Conservation (phyloP, 768 basidiomycete genomes). For the Paxillus ammoniavirescens region DNA sequence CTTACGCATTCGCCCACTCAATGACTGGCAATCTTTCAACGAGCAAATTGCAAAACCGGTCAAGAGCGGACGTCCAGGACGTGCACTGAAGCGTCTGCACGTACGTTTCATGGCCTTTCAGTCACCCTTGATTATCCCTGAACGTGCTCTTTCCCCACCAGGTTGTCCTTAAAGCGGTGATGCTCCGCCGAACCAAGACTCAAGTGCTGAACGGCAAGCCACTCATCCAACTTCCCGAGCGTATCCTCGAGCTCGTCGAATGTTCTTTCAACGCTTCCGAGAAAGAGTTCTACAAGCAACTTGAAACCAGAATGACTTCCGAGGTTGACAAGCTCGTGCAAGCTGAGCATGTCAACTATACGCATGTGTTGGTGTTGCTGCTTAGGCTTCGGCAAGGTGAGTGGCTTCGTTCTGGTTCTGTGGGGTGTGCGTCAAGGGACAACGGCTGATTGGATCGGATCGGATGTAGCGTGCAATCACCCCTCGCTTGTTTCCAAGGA, state of each 20-base stretch:
- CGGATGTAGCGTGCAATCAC: conserved; percentile 78
- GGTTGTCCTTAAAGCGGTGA: conserved; percentile 80
- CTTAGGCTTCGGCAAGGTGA: conserved; percentile 88
- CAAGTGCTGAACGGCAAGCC: conserved; percentile 74
- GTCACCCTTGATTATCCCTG: neutral
- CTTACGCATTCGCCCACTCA: conserved; percentile 77
- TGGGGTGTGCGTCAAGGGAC: neutral
- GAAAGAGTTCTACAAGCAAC: conserved; percentile 70
- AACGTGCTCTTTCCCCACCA: conserved; percentile 23
- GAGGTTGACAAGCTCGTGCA: conserved; percentile 67
- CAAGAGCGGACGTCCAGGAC: conserved; percentile 57
- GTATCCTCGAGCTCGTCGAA: conserved; percentile 66
- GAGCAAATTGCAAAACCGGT: conserved; percentile 76
- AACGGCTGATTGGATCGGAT: neutral
- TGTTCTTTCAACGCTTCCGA: conserved; percentile 81
- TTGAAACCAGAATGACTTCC: conserved; percentile 65
- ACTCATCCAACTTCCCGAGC: conserved; percentile 76
- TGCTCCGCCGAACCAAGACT: conserved; percentile 86
- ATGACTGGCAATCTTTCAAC: conserved; percentile 79
- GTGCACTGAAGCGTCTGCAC: conserved; percentile 84
- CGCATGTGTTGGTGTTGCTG: conserved; percentile 65
- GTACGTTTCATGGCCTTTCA: conserved; percentile 33
- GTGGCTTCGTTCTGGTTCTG: conserved; percentile 12
- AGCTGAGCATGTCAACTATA: conserved; percentile 57
- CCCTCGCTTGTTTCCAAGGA: conserved; percentile 79